Base-by-base conservation (phyloP, 164 flowering plant species). In the Dillenia suffruticosa region DNA sequence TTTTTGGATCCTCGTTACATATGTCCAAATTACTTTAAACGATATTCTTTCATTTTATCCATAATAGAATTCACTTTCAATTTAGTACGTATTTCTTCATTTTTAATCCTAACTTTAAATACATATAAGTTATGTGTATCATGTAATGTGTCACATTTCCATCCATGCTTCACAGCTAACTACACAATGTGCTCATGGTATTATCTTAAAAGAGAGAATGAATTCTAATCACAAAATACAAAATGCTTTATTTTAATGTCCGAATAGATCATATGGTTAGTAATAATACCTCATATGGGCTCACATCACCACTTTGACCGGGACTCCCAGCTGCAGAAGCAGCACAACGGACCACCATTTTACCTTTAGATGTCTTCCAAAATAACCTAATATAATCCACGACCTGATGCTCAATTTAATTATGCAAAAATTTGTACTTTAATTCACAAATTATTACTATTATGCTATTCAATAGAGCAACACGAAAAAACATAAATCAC, bases 261-360 rank as follows among this genome's bases (percentile, higher is more conserved):
- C 11, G 0, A 8, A 17, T 51, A 15, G 12, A 61, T 7, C 22
- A 12, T 15, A 43, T 2, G 5, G 11, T 11, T 63, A 40, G 12
- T 40, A 9, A 19, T 53, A 12, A 57, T 67, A 92, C 98, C 87
- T 87, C 92, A 69, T 90, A 90, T 2, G 98, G 98, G 61, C 88
- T 92, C 10, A 72, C 61, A 26, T 88, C 84, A 62, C 79, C 68
- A 63, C 77, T 77, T 22, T 87, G 63, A 50, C 69, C 72, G 26
- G 95, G 82, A 73, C 83, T 82, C 71, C 96, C 98, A 3, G 96
- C 83, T 51, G 95, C 86, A 58, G 92, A 87, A 26, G 95, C 78
- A 52, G 98, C 87, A 53, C 74, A 64, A 64, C 74, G 76, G 56
- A 75, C 63, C 51, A 84, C 58, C 58, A 63, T 63, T 64, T 14